These are phyloP conservation scores for Penicillium sclerotigenum DNA, from an alignment of 2,329 filamentous ascomycete species.

Conservation along the genomic window DNA sequence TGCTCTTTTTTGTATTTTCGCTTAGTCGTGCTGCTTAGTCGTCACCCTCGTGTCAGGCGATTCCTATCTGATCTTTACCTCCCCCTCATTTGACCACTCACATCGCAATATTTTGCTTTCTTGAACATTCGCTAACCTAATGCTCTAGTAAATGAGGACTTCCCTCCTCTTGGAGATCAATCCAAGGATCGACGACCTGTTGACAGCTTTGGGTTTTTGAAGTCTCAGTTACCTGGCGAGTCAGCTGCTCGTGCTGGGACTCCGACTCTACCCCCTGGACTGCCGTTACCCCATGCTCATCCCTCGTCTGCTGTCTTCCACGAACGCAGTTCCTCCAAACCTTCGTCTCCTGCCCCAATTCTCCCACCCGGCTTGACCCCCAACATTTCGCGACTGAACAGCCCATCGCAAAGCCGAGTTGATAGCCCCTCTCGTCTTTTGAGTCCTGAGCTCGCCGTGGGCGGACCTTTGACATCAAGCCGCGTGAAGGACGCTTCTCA, in stretches of 20 bases:
- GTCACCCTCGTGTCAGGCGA: neutral
- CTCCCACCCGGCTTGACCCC: constrained; percentile 30
- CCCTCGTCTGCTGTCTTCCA: constrained; percentile 35
- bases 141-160: constrained; percentile 46
- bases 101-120: constrained; percentile 11
- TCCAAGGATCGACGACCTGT: constrained; percentile 36
- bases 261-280: constrained; percentile 41
- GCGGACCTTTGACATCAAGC: constrained; percentile 19
- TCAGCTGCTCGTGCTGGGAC: constrained; percentile 37
- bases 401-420: constrained; percentile 28
- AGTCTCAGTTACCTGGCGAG: constrained; percentile 34
- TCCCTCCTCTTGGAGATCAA: constrained; percentile 44
- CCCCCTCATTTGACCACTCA: constrained; percentile 10
- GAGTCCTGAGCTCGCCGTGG: constrained; percentile 28
- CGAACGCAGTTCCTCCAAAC: constrained; percentile 32
- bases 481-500: constrained; percentile 35
- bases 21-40: constrained; percentile 12
- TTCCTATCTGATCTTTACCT: neutral
- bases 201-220: constrained; percentile 38
- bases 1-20: constrained; percentile 29
- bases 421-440: constrained; percentile 25
- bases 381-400: constrained; percentile 27
- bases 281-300: constrained; percentile 43
- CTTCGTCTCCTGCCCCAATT: constrained; percentile 27
- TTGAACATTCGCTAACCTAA: constrained; percentile 27